Percentiles rank a stretch among this genome's conserved stretches.
These are phyloP conservation scores for Theileria sp. DNA, from an alignment of 169 alveolate genomes.

Conservation along the genomic window DNA sequence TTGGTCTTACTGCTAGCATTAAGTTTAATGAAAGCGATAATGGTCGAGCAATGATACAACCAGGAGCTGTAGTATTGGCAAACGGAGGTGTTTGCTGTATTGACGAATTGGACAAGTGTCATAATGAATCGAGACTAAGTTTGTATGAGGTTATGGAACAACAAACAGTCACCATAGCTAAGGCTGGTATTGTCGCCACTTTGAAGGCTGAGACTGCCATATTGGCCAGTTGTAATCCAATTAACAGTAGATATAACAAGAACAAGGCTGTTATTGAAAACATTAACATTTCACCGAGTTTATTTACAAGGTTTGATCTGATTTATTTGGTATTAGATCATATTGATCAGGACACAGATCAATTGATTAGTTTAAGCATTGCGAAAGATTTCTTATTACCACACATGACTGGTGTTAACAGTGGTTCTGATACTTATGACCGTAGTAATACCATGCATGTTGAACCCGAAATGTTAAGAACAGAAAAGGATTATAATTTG, in stretches of 20 bases:
- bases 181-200: slow-evolving; percentile 94
- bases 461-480: slow-evolving; percentile 70
- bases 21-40: slow-evolving; percentile 94
- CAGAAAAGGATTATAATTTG: slow-evolving; percentile 34
- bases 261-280: slow-evolving; percentile 95
- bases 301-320: slow-evolving; percentile 93
- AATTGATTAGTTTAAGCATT: slow-evolving; percentile 35
- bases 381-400: slow-evolving; percentile 10
- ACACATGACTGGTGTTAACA: slow-evolving; percentile 37
- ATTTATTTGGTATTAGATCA: slow-evolving; percentile 89
- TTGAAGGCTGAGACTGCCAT: slow-evolving; percentile 95
- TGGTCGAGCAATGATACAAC: slow-evolving; percentile 92
- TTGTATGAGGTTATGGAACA: slow-evolving; percentile 99
- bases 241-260: slow-evolving; percentile 93
- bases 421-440: not conserved
- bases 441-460: slow-evolving; percentile 58
- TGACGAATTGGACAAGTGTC: slow-evolving; percentile 99
- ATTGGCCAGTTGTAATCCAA: slow-evolving; percentile 98
- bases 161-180: slow-evolving; percentile 98
- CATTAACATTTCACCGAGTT: slow-evolving; percentile 96
- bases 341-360: slow-evolving; percentile 84
- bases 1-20: slow-evolving; percentile 98
- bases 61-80: slow-evolving; percentile 98
- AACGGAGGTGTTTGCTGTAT: slow-evolving; percentile 99
- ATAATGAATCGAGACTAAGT: slow-evolving; percentile 95